Evolutionary conservation across 2,329 filamentous ascomycete species (phyloP).

Genomic region (Didymellaceae sp.): DNA sequence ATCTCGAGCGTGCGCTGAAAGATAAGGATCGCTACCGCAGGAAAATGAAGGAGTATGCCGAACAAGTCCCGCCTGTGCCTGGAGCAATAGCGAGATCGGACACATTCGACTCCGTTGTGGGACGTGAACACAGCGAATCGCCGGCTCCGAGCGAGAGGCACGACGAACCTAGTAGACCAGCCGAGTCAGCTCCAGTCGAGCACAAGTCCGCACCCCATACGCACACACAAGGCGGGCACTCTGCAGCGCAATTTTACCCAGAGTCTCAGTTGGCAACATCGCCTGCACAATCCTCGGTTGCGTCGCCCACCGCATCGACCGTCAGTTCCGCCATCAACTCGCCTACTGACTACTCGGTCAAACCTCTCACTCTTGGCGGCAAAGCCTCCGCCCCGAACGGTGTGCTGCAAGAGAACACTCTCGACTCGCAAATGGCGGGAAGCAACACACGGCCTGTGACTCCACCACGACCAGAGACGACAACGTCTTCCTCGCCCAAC

Average conservation of each 20-base stretch:
- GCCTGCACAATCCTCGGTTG: constrained; percentile 35
- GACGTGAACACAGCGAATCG: constrained; percentile 48
- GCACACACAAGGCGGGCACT: constrained; percentile 2
- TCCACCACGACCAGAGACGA: constrained; percentile 7
- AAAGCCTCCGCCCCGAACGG: constrained; percentile 37
- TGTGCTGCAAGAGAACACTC: constrained; percentile 24
- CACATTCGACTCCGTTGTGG: constrained; percentile 42
- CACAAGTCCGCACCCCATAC: constrained; percentile 26
- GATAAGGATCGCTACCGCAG: constrained; percentile 94
- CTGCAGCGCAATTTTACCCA: constrained; percentile 24
- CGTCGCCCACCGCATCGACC: constrained; percentile 29
- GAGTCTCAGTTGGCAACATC: constrained; percentile 43
- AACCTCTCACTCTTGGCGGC: constrained; percentile 32
- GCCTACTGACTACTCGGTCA: constrained; percentile 43
- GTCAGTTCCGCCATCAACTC: constrained; percentile 37
- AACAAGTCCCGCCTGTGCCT: constrained; percentile 51
- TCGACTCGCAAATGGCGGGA: constrained; percentile 19
- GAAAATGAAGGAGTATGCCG: constrained; percentile 79
- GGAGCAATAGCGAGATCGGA: constrained; percentile 44
- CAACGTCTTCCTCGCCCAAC: constrained; percentile 12
- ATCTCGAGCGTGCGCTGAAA: constrained; percentile 86
- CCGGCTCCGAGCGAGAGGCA: constrained; percentile 43
- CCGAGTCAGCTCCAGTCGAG: constrained; percentile 27
- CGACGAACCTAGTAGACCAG: constrained; percentile 34
- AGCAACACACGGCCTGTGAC: constrained; percentile 19